Evolutionary conservation across 2,329 filamentous ascomycete genomes (phyloP).

Genomic region (Polytolypa hystricis): DNA sequence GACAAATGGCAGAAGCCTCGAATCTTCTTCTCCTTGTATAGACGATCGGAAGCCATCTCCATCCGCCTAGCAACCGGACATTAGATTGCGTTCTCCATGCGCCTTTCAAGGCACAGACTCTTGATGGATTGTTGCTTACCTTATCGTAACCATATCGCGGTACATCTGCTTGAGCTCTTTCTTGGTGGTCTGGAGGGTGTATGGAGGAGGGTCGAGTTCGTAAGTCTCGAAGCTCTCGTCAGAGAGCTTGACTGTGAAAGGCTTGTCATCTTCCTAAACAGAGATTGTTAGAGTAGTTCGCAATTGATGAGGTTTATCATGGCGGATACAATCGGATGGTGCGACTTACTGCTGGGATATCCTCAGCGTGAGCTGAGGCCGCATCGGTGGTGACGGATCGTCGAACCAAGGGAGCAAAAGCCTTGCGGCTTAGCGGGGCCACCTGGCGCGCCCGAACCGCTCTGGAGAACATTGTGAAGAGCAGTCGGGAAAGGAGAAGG

Average conservation of each 20-base stretch:
- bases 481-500: slow-evolving; percentile 11
- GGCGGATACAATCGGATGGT: no score
- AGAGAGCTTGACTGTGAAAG: slow-evolving; percentile 82
- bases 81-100: neutral
- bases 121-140: slow-evolving; percentile 51
- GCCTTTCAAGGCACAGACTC: neutral
- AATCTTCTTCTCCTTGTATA: slow-evolving; percentile 99
- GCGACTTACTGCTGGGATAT: slow-evolving; percentile 54
- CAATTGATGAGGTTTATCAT: no score
- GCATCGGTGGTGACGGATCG: slow-evolving; percentile 91
- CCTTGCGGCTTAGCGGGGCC: slow-evolving; percentile 44
- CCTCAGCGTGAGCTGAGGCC: slow-evolving; percentile 79
- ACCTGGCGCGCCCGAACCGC: slow-evolving; percentile 52
- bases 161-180: slow-evolving; percentile 99
- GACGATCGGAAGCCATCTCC: slow-evolving; percentile 97
- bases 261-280: slow-evolving; percentile 76
- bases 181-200: slow-evolving; percentile 90
- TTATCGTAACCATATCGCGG: slow-evolving; percentile 87
- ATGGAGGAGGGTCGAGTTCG: slow-evolving; percentile 90
- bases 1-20: slow-evolving; percentile 99
- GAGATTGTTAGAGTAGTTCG: no score
- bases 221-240: slow-evolving; percentile 99
- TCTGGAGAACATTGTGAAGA: slow-evolving; percentile 58
- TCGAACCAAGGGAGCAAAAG: slow-evolving; percentile 40
- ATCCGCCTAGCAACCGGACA: slow-evolving; percentile 65